A percentile compares a stretch with the other conserved stretches of the same genome.
Evolutionary conservation across 2,329 filamentous ascomycete genomes (phyloP).

Genomic region (Lachnellula cervina): DNA sequence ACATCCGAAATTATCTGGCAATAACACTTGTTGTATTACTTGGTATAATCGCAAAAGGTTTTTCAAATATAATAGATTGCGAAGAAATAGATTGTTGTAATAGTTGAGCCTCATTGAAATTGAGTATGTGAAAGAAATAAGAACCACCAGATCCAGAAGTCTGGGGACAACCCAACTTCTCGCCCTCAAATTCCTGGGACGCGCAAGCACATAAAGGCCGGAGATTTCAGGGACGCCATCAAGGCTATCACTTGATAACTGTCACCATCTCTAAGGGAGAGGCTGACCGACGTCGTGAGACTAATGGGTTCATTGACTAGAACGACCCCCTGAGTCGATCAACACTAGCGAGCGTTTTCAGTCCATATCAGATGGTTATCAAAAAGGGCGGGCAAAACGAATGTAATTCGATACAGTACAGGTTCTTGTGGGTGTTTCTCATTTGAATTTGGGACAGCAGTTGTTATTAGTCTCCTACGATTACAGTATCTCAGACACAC

Average conservation of each 20-base stretch:
- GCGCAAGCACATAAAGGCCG: background rate
- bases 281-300: background rate
- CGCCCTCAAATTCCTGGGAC: background rate
- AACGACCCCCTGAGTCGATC: background rate
- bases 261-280: background rate
- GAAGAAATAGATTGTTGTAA: too few relatives aligned
- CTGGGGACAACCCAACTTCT: background rate
- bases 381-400: background rate
- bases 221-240: background rate
- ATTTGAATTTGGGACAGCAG: background rate
- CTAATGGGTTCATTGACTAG: background rate
- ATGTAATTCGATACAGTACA: background rate
- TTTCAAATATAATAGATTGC: too few relatives aligned
- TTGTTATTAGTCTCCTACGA: background rate
- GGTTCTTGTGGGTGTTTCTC: background rate
- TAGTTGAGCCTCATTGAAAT: too few relatives aligned
- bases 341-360: background rate
- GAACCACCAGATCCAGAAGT: too few relatives aligned
- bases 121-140: too few relatives aligned
- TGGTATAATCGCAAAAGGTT: too few relatives aligned
- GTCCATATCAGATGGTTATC: background rate
- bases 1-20: too few relatives aligned
- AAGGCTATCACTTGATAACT: background rate
- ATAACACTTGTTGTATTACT: too few relatives aligned
- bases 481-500: background rate